Evolutionary conservation across 129 eudicot species (phyloP).

Genomic region (Arctium minus): DNA sequence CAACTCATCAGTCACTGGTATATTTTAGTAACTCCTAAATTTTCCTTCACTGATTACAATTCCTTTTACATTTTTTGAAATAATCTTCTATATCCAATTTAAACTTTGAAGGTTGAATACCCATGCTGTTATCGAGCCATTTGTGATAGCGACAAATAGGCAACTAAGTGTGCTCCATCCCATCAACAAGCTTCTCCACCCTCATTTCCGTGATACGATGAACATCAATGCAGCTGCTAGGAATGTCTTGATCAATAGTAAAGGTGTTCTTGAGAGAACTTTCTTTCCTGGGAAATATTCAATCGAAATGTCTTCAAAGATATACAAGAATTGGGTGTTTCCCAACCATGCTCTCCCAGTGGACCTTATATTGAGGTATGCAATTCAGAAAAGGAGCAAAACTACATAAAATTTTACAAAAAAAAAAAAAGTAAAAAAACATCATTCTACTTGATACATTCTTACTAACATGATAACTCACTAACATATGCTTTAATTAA

Average conservation of each 20-base stretch:
- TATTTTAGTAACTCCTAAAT: background rate
- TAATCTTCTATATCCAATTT: background rate
- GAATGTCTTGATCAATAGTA: constrained; percentile 31
- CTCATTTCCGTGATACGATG: constrained; percentile 50
- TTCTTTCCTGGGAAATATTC: constrained; percentile 34
- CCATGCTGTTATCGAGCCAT: constrained; percentile 54
- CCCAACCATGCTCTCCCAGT: constrained; percentile 44
- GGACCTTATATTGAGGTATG: constrained; percentile 39
- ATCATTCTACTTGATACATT: background rate
- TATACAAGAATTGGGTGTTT: constrained; percentile 52
- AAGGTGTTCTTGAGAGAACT: constrained; percentile 42
- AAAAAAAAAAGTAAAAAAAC: background rate
- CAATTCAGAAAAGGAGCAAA: background rate
- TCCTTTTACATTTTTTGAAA: background rate
- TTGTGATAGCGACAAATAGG: constrained; percentile 47
- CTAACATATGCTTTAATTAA: background rate
- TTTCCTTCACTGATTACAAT: background rate
- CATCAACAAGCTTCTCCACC: constrained; percentile 33
- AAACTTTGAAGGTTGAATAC: constrained; percentile 33
- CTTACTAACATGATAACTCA: background rate
- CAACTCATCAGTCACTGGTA: constrained; percentile 89
- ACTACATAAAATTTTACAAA: background rate
- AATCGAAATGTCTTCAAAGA: constrained; percentile 39
- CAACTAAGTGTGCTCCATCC: constrained; percentile 51
- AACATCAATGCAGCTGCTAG: constrained; percentile 46